Percentiles rank a stretch among this genome's conserved stretches.
These are phyloP conservation scores for Caloboletus firmus DNA, from an alignment of 1,284 basidiomycete species.

Conservation along the genomic window DNA sequence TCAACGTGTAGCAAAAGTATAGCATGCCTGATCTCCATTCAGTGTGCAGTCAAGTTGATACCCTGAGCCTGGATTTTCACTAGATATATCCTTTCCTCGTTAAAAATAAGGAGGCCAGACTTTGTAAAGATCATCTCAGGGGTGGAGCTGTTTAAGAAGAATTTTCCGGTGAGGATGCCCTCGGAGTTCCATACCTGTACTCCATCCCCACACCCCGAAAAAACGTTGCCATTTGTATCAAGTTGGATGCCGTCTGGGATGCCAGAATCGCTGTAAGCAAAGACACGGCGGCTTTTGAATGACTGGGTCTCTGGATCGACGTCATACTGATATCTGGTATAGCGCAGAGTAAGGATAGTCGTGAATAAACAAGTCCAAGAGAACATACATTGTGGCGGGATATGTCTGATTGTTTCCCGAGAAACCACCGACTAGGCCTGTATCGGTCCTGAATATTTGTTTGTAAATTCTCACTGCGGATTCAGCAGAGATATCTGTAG, in stretches of 20 bases:
- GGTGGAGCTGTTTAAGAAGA: slow-evolving; percentile 59
- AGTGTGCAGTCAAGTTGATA: slow-evolving; percentile 13
- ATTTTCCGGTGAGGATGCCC: slow-evolving; percentile 72
- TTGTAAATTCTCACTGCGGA: background rate
- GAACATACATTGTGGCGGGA: slow-evolving; percentile 66
- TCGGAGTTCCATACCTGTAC: slow-evolving; percentile 59
- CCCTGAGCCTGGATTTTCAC: slow-evolving; percentile 15
- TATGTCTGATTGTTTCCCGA: slow-evolving; percentile 59
- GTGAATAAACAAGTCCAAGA: background rate
- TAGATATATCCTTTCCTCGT: slow-evolving; percentile 19
- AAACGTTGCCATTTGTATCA: slow-evolving; percentile 20
- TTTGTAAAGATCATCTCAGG: slow-evolving; percentile 65
- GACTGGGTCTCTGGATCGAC: slow-evolving; percentile 57
- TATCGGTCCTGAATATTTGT: slow-evolving; percentile 48
- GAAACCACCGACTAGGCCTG: slow-evolving; percentile 48
- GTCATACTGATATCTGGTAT: slow-evolving; percentile 63
- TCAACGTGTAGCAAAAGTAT: background rate
- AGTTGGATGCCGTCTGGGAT: slow-evolving; percentile 70
- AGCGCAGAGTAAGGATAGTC: background rate
- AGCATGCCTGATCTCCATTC: background rate
- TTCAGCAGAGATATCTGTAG: slow-evolving; percentile 4
- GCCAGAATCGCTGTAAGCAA: slow-evolving; percentile 70
- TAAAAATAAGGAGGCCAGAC: slow-evolving; percentile 22
- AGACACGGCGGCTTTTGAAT: slow-evolving; percentile 65
- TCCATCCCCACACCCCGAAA: slow-evolving; percentile 29